Evolutionary conservation across 768 basidiomycete species (phyloP).

Genomic region (Auriscalpium vulgare): DNA sequence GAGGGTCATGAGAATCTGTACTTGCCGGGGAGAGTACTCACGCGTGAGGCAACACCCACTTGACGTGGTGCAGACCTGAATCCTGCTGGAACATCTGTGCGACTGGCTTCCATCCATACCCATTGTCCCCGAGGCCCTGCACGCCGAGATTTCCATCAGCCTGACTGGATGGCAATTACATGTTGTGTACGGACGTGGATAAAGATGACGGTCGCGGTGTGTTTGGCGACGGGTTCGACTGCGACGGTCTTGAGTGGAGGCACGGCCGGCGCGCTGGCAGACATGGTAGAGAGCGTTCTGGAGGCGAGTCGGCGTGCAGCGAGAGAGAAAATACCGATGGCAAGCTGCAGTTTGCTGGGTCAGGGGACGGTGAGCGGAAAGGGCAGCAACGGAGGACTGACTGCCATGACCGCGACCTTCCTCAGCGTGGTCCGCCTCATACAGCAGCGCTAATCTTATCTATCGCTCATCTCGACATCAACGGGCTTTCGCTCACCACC

Average conservation of each 20-base stretch:
- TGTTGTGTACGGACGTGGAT: constrained; percentile 57
- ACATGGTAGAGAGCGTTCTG: constrained; percentile 1
- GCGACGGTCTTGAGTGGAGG: not conserved
- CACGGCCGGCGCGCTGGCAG: not conserved
- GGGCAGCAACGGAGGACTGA: not conserved
- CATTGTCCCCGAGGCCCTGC: constrained; percentile 72
- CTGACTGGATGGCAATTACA: not conserved
- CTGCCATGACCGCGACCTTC: not conserved
- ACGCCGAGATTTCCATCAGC: not conserved
- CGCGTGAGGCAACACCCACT: constrained; percentile 87
- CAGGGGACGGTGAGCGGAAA: not conserved
- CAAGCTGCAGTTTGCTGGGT: not conserved
- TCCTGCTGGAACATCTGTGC: constrained; percentile 56
- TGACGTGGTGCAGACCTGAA: constrained; percentile 58
- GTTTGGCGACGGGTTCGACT: constrained; percentile 40
- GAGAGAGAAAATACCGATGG: not conserved
- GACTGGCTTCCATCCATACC: constrained; percentile 70
- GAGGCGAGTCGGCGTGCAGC: not conserved
- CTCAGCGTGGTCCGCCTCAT: not conserved
- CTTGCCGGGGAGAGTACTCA: constrained; percentile 29
- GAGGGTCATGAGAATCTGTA: not conserved
- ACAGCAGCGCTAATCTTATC: too few species aligned
- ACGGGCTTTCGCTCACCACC: too few species aligned
- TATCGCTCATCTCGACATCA: too few species aligned
- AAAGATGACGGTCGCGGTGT: constrained; percentile 86